These are phyloP conservation scores for Fonsecaea monophora DNA, from an alignment of 2,329 filamentous ascomycete species.

Conservation along the genomic window DNA sequence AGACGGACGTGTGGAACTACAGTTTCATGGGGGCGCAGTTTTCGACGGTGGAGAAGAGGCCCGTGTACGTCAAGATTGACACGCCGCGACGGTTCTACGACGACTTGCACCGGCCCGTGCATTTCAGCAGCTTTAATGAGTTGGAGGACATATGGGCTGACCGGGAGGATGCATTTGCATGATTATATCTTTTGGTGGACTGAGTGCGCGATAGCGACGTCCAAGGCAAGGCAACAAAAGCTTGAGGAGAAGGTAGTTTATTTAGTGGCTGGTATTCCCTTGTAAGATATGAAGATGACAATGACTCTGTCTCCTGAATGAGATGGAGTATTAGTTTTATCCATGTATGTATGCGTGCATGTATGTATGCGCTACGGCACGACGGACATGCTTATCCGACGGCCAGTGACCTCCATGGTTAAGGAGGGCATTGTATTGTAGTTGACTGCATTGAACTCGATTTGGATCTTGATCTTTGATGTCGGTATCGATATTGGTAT, in stretches of 20 bases:
- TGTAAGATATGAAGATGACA: no score
- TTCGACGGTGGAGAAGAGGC: constrained; percentile 85
- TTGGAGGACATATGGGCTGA: constrained; percentile 97
- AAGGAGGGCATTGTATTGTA: no score
- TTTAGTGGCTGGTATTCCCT: no score
- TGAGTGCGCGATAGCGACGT: background rate
- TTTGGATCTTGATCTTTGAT: no score
- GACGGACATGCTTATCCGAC: no score
- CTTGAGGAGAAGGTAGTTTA: background rate
- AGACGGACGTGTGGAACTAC: constrained; percentile 93
- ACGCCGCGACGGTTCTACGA: constrained; percentile 88
- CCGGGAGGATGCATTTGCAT: constrained; percentile 90
- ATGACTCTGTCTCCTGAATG: no score
- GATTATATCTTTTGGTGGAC: background rate
- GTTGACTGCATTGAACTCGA: no score
- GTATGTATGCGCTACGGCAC: no score
- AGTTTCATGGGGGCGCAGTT: constrained; percentile 96
- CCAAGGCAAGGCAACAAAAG: background rate
- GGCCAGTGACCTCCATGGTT: no score
- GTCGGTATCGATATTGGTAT: no score
- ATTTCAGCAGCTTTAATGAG: constrained; percentile 98
- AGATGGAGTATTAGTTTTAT: no score
- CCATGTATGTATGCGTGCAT: no score
- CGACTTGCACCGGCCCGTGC: constrained; percentile 86
- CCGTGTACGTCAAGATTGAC: constrained; percentile 90